These are phyloP conservation scores for Medicago ruthenica DNA, from an alignment of 306 rosid genomes.

Conservation along the genomic window DNA sequence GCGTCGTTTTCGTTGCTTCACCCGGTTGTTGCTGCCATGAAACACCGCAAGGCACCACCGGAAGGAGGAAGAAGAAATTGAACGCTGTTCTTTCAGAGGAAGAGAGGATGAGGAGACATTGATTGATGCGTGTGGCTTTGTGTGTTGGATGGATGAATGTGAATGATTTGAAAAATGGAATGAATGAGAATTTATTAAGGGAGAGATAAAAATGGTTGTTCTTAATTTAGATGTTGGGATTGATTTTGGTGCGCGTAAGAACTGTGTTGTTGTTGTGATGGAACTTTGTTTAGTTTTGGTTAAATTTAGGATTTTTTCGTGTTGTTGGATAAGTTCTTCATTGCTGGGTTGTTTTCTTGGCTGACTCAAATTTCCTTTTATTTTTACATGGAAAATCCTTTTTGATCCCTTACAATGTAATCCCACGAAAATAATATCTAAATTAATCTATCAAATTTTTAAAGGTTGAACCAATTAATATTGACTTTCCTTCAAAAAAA, in stretches of 20 bases:
- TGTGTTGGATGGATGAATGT: not conserved
- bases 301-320: constrained; percentile 16
- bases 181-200: not conserved
- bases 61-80: constrained; percentile 22
- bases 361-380: not conserved
- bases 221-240: constrained; percentile 33
- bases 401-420: too few relatives aligned
- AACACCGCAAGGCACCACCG: constrained; percentile 13
- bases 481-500: too few relatives aligned
- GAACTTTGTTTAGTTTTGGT: constrained; percentile 10
- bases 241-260: constrained; percentile 24
- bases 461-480: too few relatives aligned
- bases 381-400: too few relatives aligned
- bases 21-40: constrained; percentile 40
- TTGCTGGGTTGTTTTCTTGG: not conserved
- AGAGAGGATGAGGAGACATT: constrained; percentile 6
- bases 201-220: constrained; percentile 3
- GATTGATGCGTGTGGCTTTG: not conserved
- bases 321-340: constrained; percentile 15
- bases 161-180: not conserved
- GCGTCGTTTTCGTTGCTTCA: constrained; percentile 38
- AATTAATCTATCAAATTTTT: too few relatives aligned
- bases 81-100: not conserved
- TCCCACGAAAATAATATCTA: too few relatives aligned
- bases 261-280: constrained; percentile 20